Base-by-base conservation (phyloP, 2,329 filamentous ascomycete genomes). In the Penicillium rolfsii region DNA sequence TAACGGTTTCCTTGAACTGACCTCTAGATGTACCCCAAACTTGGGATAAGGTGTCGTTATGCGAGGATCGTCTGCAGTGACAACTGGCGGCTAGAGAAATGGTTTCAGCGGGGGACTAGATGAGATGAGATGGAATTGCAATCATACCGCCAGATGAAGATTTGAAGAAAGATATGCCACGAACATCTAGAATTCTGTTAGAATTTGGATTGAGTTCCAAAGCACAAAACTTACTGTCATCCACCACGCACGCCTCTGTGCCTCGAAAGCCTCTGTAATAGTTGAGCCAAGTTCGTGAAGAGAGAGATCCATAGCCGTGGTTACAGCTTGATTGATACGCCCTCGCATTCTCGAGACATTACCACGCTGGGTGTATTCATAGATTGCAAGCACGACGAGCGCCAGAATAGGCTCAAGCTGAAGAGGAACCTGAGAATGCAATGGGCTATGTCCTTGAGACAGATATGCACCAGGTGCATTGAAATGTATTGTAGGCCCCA, bases 231-330 rank as follows among this genome's bases (percentile, higher is more conserved):
- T 38, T 16, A 72, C 70, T 11, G 65, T 67, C 54, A 67, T 69
- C 70, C 70, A 72, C 70, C 70, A 72, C 14, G 63, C 59, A 19
- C 69, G 64, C 24, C 64, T 60, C 53, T 70, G 65, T 8, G 67
- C 67, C 26, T 71, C 68, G 1, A 63, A 64, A 36, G 56, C 61
- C 16, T 52, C 57, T 11, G 57, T 57, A 12, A 26, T 40, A 1
- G 52, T 55, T 4, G 52, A 35, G 3, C 53, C 60, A 35, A 68
- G 59, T 5, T 45, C 53, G 46, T 72, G 67, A 9, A 72, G 57
- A 2, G 64, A 66, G 6, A 67, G 52, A 54, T 72, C 70, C 66
- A 72, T 70, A 16, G 70, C 69, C 12, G 65, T 64, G 1, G 68
- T 71, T 2, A 71, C 24, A n/a, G 70, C 70, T 22, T 71, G 63